Conservation (phyloP, 169 alveolate species). For the Theileria luwenshuni region DNA sequence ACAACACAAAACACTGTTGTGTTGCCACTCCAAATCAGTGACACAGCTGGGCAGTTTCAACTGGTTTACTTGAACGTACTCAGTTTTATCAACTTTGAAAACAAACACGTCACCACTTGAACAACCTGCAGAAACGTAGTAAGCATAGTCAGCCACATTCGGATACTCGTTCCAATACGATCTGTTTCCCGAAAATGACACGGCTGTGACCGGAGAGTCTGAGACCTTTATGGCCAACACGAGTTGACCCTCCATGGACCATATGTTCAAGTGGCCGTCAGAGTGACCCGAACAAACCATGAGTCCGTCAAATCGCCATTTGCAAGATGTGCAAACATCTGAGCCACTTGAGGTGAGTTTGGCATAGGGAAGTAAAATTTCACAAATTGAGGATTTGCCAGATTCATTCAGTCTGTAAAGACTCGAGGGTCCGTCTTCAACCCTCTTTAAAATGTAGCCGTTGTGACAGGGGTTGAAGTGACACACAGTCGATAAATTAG, state of each 20-base stretch:
- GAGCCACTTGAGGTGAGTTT: constrained; percentile 23
- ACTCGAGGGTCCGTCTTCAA: constrained; percentile 52
- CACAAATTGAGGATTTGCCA: constrained; percentile 26
- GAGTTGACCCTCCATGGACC: constrained; percentile 34
- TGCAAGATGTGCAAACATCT: constrained; percentile 32
- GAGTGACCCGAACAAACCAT: constrained; percentile 46
- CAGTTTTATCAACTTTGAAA: constrained; percentile 19
- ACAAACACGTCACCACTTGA: constrained; percentile 26
- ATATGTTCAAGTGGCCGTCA: constrained; percentile 31
- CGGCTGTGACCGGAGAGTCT: constrained; percentile 37
- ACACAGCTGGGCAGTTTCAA: constrained; percentile 30
- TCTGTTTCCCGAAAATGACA: constrained; percentile 46
- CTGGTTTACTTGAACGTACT: neutral
- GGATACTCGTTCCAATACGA: constrained; percentile 22
- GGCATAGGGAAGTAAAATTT: constrained; percentile 42
- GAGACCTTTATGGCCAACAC: neutral
- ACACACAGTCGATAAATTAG: constrained; percentile 24
- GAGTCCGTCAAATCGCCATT: constrained; percentile 55
- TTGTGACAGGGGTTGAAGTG: constrained; percentile 44
- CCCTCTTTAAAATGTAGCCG: constrained; percentile 54
- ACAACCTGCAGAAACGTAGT: constrained; percentile 40
- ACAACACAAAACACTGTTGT: constrained; percentile 26
- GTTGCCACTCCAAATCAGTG: constrained; percentile 50
- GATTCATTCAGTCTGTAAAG: constrained; percentile 20
- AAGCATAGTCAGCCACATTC: neutral